Base-by-base conservation (phyloP, 2,329 filamentous ascomycete species). In the Pestalotiopsis sp. region DNA sequence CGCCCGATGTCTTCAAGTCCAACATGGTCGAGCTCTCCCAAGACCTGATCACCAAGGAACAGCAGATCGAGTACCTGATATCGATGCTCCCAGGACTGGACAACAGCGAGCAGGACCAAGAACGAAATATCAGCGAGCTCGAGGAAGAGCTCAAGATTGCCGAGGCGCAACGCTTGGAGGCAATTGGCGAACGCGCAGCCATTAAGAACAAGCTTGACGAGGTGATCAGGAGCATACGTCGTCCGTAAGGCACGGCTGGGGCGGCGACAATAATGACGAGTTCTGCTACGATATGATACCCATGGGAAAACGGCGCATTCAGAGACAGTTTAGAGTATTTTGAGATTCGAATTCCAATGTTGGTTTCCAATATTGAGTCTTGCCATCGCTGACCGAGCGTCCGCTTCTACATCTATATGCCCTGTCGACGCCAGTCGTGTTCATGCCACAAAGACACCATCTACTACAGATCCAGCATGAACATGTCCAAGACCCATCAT, bases 1-100 rank as follows among this genome's bases (percentile, higher is more conserved):
- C 89, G 0, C 80, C 86, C 11, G 89, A 92, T 57, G 87, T 89
- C 65, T 93, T 93, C 80, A 85, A 87, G 67, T 86, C 87, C 3
- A 89, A 91, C 61, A 87, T 94, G 77, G 84, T 89, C 70, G 93
- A 95, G 78, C 84, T 96, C 66, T 92, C 92, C 49, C 87, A 89
- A 70, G 93, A 95, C 77, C 84, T 96, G 31, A 90, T 95, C 69
- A 79, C 92, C 69, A 94, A 95, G 76, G 91, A 94, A 75, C 92
- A 95, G 81, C 92, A 95, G 81, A 94, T 96, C 70, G 93, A 96
- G 78, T 85, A 89, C 59, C 82, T 96, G 62, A 92, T 95, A 69
- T 91, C 90, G 17, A 88, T 87, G 25, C 84, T 97, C 2, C 93
- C 93, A 0, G 93, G 93, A 0, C 83, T 96, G 25, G 91, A 93